These are phyloP conservation scores for Apiospora sp. DNA, from an alignment of 2,329 filamentous ascomycete species.

Conservation along the genomic window DNA sequence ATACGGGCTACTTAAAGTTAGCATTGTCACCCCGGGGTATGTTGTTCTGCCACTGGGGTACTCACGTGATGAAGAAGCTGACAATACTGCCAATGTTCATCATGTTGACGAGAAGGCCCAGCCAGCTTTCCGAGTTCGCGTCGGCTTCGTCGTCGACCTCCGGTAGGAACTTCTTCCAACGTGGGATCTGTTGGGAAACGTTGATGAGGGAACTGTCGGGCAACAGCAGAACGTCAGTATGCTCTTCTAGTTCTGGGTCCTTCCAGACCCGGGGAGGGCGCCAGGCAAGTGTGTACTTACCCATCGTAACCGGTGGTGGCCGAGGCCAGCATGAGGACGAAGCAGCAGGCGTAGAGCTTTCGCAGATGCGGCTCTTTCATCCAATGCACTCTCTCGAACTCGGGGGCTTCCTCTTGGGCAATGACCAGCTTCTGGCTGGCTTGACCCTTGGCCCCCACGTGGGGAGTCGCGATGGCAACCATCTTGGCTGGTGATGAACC, in stretches of 20 bases:
- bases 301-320: constrained; percentile 65
- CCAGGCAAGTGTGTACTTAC: constrained; percentile 42
- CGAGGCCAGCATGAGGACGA: constrained; percentile 61
- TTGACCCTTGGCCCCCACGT: constrained; percentile 22
- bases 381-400: constrained; percentile 60
- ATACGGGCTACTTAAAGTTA: constrained; percentile 45
- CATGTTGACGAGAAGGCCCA: constrained; percentile 54
- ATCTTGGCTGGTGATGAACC: constrained; percentile 6
- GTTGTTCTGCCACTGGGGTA: neutral
- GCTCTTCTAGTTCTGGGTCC: neutral
- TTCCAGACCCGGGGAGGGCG: neutral
- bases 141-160: constrained; percentile 43
- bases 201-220: constrained; percentile 52
- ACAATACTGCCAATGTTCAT: constrained; percentile 51
- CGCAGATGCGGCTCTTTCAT: constrained; percentile 62
- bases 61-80: constrained; percentile 47
- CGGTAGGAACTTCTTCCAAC: constrained; percentile 57
- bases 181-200: constrained; percentile 51
- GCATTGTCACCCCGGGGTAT: constrained; percentile 26
- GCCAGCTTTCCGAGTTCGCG: constrained; percentile 41
- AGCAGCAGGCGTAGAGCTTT: constrained; percentile 55
- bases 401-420: constrained; percentile 57
- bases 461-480: constrained; percentile 24
- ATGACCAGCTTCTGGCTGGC: constrained; percentile 24
- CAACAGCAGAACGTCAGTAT: neutral